Conservation (phyloP, 768 basidiomycete genomes). For the Lactarius hatsudake region DNA sequence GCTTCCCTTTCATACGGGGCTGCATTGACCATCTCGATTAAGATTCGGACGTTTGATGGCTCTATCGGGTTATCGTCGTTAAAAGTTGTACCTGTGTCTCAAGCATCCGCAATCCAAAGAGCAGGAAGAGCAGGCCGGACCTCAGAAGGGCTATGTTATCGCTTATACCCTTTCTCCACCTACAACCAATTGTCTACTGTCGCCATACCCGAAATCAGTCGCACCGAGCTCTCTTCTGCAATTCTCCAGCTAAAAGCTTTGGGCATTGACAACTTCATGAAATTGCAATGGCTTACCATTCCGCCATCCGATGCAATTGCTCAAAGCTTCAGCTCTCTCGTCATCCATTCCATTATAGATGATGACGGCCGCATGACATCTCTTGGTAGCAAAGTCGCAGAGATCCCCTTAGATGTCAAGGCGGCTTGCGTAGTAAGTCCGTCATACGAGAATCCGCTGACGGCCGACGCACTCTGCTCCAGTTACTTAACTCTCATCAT, state of each 20-base stretch:
- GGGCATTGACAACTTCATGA: constrained; percentile 92
- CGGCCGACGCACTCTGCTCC: constrained; percentile 3
- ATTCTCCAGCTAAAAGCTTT: constrained; percentile 93
- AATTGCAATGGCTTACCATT: constrained; percentile 91
- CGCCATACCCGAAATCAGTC: constrained; percentile 86
- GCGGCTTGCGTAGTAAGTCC: constrained; percentile 86
- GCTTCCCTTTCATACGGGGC: background rate
- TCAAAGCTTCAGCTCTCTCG: constrained; percentile 81
- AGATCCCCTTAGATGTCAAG: constrained; percentile 90
- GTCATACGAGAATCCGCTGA: background rate
- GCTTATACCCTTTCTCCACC: constrained; percentile 72
- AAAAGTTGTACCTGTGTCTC: constrained; percentile 76
- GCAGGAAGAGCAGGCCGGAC: constrained; percentile 95
- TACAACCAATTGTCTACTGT: constrained; percentile 60
- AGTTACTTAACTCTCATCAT: constrained; percentile 86
- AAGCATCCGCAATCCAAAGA: constrained; percentile 88
- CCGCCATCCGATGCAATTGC: constrained; percentile 86
- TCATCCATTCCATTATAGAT: constrained; percentile 78
- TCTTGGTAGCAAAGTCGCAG: constrained; percentile 84
- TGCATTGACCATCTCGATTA: constrained; percentile 2
- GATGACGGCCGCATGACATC: constrained; percentile 73
- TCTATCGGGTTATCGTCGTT: constrained; percentile 82
- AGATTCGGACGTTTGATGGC: constrained; percentile 92
- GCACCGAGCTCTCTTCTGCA: constrained; percentile 87
- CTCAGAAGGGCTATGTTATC: constrained; percentile 86